phyloP scores from a whole-genome alignment of 2,329 filamentous ascomycete genomes.

The Coniochaeta sp. region DNA sequence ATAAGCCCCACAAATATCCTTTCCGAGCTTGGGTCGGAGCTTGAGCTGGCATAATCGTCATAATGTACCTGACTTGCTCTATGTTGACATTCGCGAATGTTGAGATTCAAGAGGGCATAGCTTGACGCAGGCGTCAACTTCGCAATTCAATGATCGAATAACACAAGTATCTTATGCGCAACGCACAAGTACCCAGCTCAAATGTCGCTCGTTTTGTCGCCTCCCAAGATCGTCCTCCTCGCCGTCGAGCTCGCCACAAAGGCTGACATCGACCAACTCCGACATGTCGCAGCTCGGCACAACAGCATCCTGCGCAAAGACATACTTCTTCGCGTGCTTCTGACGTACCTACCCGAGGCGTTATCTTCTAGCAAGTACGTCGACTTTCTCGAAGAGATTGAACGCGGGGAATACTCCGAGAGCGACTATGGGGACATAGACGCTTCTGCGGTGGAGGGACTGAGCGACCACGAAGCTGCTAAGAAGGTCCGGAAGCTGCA shows the following conservation, averaged over 20 bases:
- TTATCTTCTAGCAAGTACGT: constrained; percentile 56
- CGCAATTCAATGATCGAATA: background rate
- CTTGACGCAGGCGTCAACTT: background rate
- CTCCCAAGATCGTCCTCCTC: constrained; percentile 64
- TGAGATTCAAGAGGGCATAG: background rate
- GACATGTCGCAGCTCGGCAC: constrained; percentile 50
- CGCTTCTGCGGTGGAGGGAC: constrained; percentile 42
- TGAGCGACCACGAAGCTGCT: constrained; percentile 58
- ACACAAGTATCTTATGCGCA: background rate
- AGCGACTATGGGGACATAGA: constrained; percentile 42
- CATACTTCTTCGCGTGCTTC: constrained; percentile 62
- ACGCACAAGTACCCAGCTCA: background rate
- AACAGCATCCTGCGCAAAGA: constrained; percentile 53
- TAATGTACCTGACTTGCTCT: too few relatives aligned
- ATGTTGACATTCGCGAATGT: background rate
- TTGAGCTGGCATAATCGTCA: background rate
- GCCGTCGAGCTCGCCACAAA: constrained; percentile 63
- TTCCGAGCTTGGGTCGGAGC: background rate
- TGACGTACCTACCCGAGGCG: constrained; percentile 72
- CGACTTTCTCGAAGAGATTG: constrained; percentile 52
- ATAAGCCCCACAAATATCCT: background rate
- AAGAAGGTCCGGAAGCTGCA: constrained; percentile 57
- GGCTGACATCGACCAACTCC: constrained; percentile 56
- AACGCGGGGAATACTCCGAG: constrained; percentile 35
- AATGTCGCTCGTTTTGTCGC: constrained; percentile 39